Percentiles rank a stretch among this genome's conserved stretches.
Evolutionary conservation across 768 basidiomycete genomes (phyloP).

Genomic region (Naganishia friedmannii): DNA sequence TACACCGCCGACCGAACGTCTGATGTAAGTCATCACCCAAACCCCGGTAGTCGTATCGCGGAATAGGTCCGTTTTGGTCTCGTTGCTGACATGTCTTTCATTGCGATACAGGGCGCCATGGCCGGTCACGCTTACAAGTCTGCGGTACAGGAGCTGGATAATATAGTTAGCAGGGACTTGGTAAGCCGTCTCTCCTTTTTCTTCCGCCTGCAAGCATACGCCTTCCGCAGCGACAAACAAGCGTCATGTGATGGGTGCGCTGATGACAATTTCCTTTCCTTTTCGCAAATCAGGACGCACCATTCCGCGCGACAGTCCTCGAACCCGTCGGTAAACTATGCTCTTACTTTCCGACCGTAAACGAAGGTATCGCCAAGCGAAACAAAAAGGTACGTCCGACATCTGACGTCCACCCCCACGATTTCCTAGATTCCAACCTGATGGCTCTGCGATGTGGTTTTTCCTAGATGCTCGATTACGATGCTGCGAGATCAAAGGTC

Average conservation of each 20-base stretch:
- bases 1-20: conserved; percentile 63
- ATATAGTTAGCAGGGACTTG: conserved; percentile 75
- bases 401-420: no score
- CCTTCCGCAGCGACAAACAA: no score
- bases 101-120: conserved; percentile 69
- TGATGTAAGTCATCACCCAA: conserved; percentile 39
- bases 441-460: no score
- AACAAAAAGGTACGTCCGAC: conserved; percentile 87
- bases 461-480: conserved; percentile 95
- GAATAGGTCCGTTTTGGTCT: background rate
- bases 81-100: conserved; percentile 14
- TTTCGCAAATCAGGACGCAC: conserved; percentile 59
- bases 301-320: conserved; percentile 88
- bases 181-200: conserved; percentile 53
- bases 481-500: conserved; percentile 81
- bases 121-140: conserved; percentile 93
- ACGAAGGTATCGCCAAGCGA: conserved; percentile 87
- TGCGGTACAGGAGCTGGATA: conserved; percentile 88
- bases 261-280: background rate
- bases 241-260: background rate
- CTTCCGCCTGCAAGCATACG: background rate
- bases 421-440: no score
- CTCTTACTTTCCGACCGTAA: conserved; percentile 86
- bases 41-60: background rate
- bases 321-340: conserved; percentile 97